These are phyloP conservation scores for Astragalus glycyphyllos DNA, from an alignment of 306 rosid species.

Conservation along the genomic window DNA sequence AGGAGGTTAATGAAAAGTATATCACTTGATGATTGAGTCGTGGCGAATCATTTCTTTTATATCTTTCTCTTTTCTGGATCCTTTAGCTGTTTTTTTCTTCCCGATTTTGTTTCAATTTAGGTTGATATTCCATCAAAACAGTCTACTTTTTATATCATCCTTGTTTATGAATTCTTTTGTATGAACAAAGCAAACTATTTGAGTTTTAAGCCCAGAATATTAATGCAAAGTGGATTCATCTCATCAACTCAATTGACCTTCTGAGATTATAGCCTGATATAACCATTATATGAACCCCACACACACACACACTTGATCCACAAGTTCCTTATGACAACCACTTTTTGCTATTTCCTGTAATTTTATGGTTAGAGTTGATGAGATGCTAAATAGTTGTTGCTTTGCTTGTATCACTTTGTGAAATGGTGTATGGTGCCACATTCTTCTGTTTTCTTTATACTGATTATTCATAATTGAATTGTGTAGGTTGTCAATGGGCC, in stretches of 20 bases:
- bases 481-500: constrained; percentile 82
- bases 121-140: constrained; percentile 18
- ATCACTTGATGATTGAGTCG: constrained; percentile 20
- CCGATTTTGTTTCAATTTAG: neutral
- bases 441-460: constrained; percentile 19
- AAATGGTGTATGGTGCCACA: constrained; percentile 6
- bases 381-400: constrained; percentile 14
- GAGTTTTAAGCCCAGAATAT: neutral
- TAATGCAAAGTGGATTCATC: constrained; percentile 8
- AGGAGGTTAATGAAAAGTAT: constrained; percentile 15
- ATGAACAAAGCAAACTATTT: neutral
- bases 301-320: neutral
- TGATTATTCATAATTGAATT: constrained; percentile 42
- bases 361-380: constrained; percentile 5
- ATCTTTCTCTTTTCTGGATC: constrained; percentile 1
- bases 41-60: neutral
- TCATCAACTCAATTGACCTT: neutral
- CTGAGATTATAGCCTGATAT: neutral
- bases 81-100: neutral
- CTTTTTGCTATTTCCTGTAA: neutral
- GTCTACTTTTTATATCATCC: neutral
- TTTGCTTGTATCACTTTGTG: neutral
- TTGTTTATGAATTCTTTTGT: constrained; percentile 18
- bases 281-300: neutral
- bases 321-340: neutral